Conservation (phyloP, 1,139 yeast genomes). For the Geotrichum histeridarum region DNA sequence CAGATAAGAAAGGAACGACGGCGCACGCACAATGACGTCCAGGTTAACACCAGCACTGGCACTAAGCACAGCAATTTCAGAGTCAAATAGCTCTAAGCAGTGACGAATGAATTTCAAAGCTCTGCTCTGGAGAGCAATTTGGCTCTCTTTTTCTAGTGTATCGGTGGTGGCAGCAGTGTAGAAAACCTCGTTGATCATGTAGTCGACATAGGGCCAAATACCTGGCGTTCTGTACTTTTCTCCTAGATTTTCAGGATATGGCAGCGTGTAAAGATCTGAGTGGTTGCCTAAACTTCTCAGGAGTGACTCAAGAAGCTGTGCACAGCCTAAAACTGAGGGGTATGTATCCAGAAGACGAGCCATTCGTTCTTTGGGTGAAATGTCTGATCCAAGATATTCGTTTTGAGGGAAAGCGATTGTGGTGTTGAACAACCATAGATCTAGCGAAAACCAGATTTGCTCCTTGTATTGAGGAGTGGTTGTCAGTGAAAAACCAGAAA, state of each 20-base stretch:
- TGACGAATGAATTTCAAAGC: conserved; percentile 49
- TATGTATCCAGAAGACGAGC: conserved; percentile 30
- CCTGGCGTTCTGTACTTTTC: conserved; percentile 58
- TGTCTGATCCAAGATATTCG: conserved; percentile 25
- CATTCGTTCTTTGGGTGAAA: conserved; percentile 33
- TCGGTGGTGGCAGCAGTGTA: conserved; percentile 39
- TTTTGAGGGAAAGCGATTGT: conserved; percentile 29
- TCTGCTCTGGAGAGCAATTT: conserved; percentile 48
- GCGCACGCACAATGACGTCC: conserved; percentile 46
- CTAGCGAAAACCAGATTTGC: conserved; percentile 65
- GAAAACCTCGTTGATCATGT: conserved; percentile 60
- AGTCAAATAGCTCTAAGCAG: conserved; percentile 60
- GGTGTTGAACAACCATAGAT: conserved; percentile 61
- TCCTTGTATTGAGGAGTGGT: conserved; percentile 42
- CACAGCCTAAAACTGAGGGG: conserved; percentile 54
- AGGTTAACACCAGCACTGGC: conserved; percentile 48
- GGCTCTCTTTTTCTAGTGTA: conserved; percentile 36
- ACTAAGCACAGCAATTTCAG: conserved; percentile 47
- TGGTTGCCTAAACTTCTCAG: conserved; percentile 28
- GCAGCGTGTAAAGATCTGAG: conserved; percentile 35
- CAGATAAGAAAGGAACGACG: conserved; percentile 40
- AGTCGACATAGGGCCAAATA: conserved; percentile 77
- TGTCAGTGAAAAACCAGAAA: conserved; percentile 49
- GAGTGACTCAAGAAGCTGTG: conserved; percentile 46
- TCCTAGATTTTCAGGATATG: conserved; percentile 66